phyloP scores from a whole-genome alignment of 1,284 basidiomycete genomes.

The Sanghuangporus sanghuang region DNA sequence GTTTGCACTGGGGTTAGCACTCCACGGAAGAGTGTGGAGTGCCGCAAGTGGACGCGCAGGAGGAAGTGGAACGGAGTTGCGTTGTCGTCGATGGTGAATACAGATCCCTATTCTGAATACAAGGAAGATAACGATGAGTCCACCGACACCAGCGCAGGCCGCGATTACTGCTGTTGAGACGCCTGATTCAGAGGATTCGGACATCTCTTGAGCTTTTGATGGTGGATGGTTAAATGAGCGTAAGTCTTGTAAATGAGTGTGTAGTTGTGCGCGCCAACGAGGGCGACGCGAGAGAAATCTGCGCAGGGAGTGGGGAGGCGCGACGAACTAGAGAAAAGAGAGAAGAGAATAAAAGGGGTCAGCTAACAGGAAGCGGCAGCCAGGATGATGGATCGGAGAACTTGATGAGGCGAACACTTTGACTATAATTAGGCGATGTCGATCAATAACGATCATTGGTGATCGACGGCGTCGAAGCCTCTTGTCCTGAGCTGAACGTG shows the following conservation, averaged over 20 bases:
- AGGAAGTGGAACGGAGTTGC: constrained; percentile 42
- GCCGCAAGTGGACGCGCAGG: constrained; percentile 46
- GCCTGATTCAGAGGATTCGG: constrained; percentile 24
- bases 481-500: not conserved
- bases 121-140: constrained; percentile 35
- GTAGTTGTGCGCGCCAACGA: not conserved
- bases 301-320: not conserved
- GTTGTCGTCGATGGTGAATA: constrained; percentile 28
- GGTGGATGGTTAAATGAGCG: not conserved
- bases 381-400: not conserved
- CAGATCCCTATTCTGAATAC: constrained; percentile 36
- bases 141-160: constrained; percentile 37
- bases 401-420: not conserved
- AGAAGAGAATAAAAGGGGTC: not conserved
- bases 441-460: not conserved
- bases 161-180: constrained; percentile 35
- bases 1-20: constrained; percentile 24
- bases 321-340: not conserved
- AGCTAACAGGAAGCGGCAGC: not conserved
- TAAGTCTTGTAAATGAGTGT: constrained; percentile 1
- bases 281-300: not conserved
- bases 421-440: not conserved
- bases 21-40: constrained; percentile 45
- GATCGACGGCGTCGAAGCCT: not conserved
- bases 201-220: not conserved